Evolutionary conservation across 345 rosid genomes (phyloP), one percentile per base, ranked within the genome.

Genomic region (Luvunga scandens): DNA sequence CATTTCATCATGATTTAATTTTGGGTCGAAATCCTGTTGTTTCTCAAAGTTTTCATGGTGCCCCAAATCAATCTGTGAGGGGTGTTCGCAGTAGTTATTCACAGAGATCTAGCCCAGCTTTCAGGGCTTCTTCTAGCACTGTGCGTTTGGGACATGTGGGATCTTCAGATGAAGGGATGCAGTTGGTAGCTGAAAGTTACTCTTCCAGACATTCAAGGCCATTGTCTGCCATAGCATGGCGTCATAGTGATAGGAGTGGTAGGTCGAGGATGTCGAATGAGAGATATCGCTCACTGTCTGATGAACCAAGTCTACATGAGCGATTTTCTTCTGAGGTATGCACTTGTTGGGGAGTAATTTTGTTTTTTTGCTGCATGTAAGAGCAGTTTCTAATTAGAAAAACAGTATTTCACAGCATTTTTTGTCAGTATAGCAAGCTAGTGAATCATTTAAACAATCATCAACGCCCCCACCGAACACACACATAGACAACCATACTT

Each of bases 201-300:
- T 80, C 88, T 31, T 83, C 92, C n/a, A 89, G 97, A 83, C 92
- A 88, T 81, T 75, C 83, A 45, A 86, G 96, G 84, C 83, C 89
- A 22, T 64, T 85, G 70, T 85, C 93, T 39, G 68, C 89, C 63
- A 50, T 78, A 72, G 82, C 90, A 59, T 89, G 94, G 97, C 90
- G 85, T 65, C 84, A 85, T 50, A 76, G 82, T 83, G 94, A 93
- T 61, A 87, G 91, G 82, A 78, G 80, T 45, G 89, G 91, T 82
- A 90, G 94, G 79, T 85, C 96, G 34, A 90, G 96, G 87, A 80
- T 87, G 66, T 84, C 90, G 9, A 73, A 85, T 75, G 97, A 94
- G 75, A 84, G 97, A 81, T 84, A 83, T 73, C 88, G 88, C 33
- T 80, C 89, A 57, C 81, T 87, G 68, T 80, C 88, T 39, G 85